Conservation (phyloP, 768 basidiomycete species). For the Boletus huronensis region DNA sequence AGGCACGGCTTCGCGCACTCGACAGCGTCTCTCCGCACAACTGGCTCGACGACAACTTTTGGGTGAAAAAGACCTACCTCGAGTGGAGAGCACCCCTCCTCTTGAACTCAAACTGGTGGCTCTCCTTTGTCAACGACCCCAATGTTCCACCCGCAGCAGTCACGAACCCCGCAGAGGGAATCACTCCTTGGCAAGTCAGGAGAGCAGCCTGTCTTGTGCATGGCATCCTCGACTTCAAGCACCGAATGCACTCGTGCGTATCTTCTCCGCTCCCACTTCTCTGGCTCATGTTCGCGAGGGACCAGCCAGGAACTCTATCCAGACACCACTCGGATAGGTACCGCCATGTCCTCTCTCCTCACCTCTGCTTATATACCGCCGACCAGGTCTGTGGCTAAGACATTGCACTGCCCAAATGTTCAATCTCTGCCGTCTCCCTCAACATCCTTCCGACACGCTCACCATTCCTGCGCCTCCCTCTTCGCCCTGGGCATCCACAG, state of each 20-base stretch:
- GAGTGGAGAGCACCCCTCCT: constrained; percentile 83
- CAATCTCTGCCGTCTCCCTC: constrained; percentile 75
- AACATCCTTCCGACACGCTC: constrained; percentile 58
- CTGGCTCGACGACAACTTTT: constrained; percentile 94
- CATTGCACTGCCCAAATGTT: constrained; percentile 60
- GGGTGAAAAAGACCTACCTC: constrained; percentile 84
- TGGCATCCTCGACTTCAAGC: constrained; percentile 71
- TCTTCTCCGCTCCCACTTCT: not conserved
- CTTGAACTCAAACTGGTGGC: constrained; percentile 96
- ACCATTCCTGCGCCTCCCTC: constrained; percentile 42
- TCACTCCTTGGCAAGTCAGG: constrained; percentile 82
- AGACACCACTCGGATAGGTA: constrained; percentile 70
- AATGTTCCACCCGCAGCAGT: constrained; percentile 46
- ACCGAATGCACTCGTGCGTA: constrained; percentile 57
- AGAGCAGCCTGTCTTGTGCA: constrained; percentile 79
- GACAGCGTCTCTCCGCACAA: constrained; percentile 82
- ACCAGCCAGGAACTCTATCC: constrained; percentile 65
- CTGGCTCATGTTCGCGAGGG: constrained; percentile 6
- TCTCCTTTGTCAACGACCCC: constrained; percentile 75
- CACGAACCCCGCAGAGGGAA: constrained; percentile 27
- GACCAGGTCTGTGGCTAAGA: constrained; percentile 60
- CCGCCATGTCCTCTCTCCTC: not conserved
- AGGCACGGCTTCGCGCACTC: constrained; percentile 50
- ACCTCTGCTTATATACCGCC: not conserved
- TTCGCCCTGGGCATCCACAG: constrained; percentile 41